Evolutionary conservation across 2,329 filamentous ascomycete genomes (phyloP), one percentile per base, ranked within the genome.

Genomic region (Hypoxylon sp.): DNA sequence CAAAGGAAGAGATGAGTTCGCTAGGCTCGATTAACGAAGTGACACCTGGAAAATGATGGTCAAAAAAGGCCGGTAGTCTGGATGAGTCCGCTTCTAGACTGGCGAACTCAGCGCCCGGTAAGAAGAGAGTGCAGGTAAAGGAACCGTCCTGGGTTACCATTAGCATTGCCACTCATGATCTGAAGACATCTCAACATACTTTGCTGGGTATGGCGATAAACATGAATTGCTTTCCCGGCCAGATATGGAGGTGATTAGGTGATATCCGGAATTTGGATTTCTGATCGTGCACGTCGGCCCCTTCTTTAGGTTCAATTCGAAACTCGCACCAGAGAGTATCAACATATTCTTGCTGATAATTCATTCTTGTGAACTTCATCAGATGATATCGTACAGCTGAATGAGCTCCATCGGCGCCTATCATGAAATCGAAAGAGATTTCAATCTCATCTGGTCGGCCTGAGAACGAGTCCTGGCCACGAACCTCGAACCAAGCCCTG

Each of bases 241-340:
- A 99, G 77, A 99, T 99, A 80, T 99, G 96, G 1, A 99, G 85
- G 77, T 98, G 94, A 74, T 98, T 93, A 1, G 94, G 93, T 0
- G 93, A 96, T 72, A 98, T 96, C 51, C 86, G 85, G 77, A 97
- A 98, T 71, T 79, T 83, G 28, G 81, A 79, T 49, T 78, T 73
- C 14, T 78, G 71, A 36, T 80, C 77, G 28, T 76, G 71, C 3
- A 69, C 68, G 11, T 69, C 49, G 6, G 71, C 58, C 0, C 74
- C 73, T 1, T 79, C 68, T 30, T 79, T 79, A 0, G 92, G 85
- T 19, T 87, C 83, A 67, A 99, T 93, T 53, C 90, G 90, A 77
- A 99, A 98, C 77, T 99, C 96, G 79, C 95, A 98, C 96, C 96
- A 99, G 4, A 98, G 82, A 0, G 94, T 96, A 79, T 98, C 95